Conservation (phyloP, 1,284 basidiomycete genomes). For the Exsudoporus floridanus region DNA sequence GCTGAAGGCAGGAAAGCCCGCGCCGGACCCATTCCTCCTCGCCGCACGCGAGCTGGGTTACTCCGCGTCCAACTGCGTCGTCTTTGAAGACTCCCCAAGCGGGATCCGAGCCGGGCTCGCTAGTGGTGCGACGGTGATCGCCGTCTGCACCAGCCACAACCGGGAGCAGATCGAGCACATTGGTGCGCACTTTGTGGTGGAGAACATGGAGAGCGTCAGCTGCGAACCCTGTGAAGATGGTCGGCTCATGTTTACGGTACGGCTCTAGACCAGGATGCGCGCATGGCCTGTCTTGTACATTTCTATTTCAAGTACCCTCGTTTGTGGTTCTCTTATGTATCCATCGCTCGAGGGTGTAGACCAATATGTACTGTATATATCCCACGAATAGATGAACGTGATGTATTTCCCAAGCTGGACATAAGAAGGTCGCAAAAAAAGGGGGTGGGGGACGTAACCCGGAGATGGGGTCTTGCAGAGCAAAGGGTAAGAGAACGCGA, state of each 20-base stretch:
- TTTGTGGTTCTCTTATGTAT: background rate
- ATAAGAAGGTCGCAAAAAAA: background rate
- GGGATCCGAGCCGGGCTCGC: constrained; percentile 75
- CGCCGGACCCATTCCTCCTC: constrained; percentile 74
- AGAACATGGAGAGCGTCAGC: constrained; percentile 56
- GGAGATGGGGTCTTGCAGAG: background rate
- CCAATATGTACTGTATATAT: constrained; percentile 5
- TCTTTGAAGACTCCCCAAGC: constrained; percentile 75
- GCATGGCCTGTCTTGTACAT: background rate
- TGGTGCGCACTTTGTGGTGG: constrained; percentile 67
- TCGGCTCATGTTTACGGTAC: constrained; percentile 42
- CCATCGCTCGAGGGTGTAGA: background rate
- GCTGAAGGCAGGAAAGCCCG: constrained; percentile 64
- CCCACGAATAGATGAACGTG: constrained; percentile 1
- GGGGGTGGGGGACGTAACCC: background rate
- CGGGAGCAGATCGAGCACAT: constrained; percentile 55
- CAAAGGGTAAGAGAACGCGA: background rate
- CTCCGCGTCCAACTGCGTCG: constrained; percentile 56
- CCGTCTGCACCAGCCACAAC: constrained; percentile 70
- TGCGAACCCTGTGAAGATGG: constrained; percentile 45
- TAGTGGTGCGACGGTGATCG: constrained; percentile 72
- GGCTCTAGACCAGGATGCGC: constrained; percentile 9
- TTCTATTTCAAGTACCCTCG: background rate
- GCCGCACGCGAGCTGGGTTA: constrained; percentile 73
- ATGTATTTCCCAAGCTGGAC: background rate